Conservation (phyloP, 2,329 filamentous ascomycete species). For the Pseudogymnoascus sp. region DNA sequence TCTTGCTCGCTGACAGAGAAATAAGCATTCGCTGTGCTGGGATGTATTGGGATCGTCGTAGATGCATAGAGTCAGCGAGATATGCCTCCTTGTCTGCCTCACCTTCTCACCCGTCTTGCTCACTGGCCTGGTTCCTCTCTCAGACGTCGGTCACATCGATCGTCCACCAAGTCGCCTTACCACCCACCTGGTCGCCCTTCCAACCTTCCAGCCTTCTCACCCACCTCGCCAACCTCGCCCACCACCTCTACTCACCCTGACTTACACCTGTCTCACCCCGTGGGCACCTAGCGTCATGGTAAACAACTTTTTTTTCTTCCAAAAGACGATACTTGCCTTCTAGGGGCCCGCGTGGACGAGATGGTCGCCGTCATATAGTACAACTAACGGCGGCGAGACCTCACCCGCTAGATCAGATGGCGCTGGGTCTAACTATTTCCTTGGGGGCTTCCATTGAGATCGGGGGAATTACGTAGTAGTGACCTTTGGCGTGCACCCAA, state of each 20-base stretch:
- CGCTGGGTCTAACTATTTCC: not conserved
- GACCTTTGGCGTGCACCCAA: not conserved
- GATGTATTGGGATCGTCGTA: too few species aligned
- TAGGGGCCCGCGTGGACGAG: constrained; percentile 39
- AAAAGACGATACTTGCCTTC: not conserved
- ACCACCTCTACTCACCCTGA: constrained; percentile 2
- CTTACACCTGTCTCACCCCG: not conserved
- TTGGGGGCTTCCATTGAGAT: not conserved
- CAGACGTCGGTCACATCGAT: not conserved
- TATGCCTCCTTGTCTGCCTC: too few species aligned
- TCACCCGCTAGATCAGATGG: constrained; percentile 2
- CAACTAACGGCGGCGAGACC: not conserved
- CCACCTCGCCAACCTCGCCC: not conserved
- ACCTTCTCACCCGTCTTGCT: not conserved
- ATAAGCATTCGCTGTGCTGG: too few species aligned
- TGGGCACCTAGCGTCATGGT: not conserved
- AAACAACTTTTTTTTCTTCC: not conserved
- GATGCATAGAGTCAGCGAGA: too few species aligned
- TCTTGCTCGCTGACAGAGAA: too few species aligned
- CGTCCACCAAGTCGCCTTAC: too few species aligned
- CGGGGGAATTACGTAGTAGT: constrained; percentile 3
- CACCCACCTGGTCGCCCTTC: too few species aligned
- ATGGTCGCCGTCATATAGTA: constrained; percentile 37
- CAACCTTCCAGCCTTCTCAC: not conserved
- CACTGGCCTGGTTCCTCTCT: not conserved